These are phyloP conservation scores for Pezicula carpinea DNA, from an alignment of 2,329 filamentous ascomycete species.

Conservation along the genomic window DNA sequence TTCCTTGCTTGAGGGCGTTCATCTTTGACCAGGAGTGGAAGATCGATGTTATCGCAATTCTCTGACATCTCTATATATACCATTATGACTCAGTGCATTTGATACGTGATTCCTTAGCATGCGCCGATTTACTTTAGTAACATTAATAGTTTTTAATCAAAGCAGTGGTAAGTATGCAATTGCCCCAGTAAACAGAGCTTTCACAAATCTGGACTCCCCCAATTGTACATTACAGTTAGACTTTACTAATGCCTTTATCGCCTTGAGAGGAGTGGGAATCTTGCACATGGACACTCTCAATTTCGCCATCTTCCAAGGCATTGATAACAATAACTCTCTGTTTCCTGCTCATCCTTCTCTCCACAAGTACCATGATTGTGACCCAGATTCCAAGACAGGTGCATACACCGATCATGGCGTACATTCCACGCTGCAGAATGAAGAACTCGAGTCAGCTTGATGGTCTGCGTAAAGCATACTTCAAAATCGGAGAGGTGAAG, in stretches of 20 bases:
- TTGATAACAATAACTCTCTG: neutral
- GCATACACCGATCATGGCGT: constrained; percentile 63
- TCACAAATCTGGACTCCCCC: too few relatives aligned
- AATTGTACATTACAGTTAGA: neutral
- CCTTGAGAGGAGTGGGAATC: neutral
- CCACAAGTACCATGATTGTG: constrained; percentile 43
- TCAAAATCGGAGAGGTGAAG: too few relatives aligned
- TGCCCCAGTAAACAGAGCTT: too few relatives aligned
- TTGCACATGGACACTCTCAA: neutral
- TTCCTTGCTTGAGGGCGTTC: too few relatives aligned
- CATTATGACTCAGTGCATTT: too few relatives aligned
- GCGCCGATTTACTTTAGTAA: too few relatives aligned
- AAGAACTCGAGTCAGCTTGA: neutral
- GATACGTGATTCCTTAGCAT: too few relatives aligned
- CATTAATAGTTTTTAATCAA: too few relatives aligned
- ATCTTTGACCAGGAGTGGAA: too few relatives aligned
- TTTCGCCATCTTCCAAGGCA: neutral
- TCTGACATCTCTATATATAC: too few relatives aligned
- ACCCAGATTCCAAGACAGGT: constrained; percentile 59
- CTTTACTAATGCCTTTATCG: neutral
- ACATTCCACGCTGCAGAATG: constrained; percentile 55
- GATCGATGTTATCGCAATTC: too few relatives aligned
- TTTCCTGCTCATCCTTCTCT: constrained; percentile 32
- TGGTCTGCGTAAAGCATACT: neutral
- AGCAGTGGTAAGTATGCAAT: too few relatives aligned